Evolutionary conservation across 495 filamentous ascomycete species (phyloP).

Genomic region (Aspergillus wentii): DNA sequence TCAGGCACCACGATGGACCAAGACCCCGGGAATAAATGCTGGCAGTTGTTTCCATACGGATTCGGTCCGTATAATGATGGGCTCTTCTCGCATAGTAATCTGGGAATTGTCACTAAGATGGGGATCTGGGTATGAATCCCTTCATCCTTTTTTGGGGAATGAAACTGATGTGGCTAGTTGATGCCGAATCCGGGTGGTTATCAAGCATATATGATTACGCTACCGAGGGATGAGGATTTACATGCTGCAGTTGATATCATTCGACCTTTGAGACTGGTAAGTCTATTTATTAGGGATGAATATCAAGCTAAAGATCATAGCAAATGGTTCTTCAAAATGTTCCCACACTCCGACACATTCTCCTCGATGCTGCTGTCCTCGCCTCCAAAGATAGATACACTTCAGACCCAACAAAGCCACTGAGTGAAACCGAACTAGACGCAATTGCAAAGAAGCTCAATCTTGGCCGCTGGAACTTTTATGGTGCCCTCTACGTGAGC

Average conservation of each 20-base stretch:
- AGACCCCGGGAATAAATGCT: not conserved
- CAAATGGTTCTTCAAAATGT: slow-evolving; percentile 46
- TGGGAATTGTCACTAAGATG: slow-evolving; percentile 58
- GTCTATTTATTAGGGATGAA: too few species aligned
- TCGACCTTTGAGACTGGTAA: slow-evolving; percentile 41
- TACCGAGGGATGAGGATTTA: slow-evolving; percentile 48
- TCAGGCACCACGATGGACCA: not conserved
- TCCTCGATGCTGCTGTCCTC: slow-evolving; percentile 40
- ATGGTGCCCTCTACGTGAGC: slow-evolving; percentile 45
- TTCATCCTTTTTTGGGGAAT: too few species aligned
- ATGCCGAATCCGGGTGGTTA: slow-evolving; percentile 44
- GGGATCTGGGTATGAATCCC: slow-evolving; percentile 30
- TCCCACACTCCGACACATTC: slow-evolving; percentile 43
- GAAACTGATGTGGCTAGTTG: slow-evolving; percentile 25
- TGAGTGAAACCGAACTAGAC: slow-evolving; percentile 17
- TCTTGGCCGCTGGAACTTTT: slow-evolving; percentile 50
- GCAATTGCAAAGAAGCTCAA: slow-evolving; percentile 29
- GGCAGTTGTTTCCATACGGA: slow-evolving; percentile 19
- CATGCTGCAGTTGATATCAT: slow-evolving; percentile 46
- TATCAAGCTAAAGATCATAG: not conserved
- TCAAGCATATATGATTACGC: slow-evolving; percentile 43
- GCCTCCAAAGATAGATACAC: slow-evolving; percentile 30
- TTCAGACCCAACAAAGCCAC: slow-evolving; percentile 28
- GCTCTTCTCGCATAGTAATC: slow-evolving; percentile 53
- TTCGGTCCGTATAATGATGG: slow-evolving; percentile 50